Percentiles rank a stretch among this genome's conserved stretches.
Conservation (phyloP, 345 rosid species). For the Gossypium raimondii region DNA sequence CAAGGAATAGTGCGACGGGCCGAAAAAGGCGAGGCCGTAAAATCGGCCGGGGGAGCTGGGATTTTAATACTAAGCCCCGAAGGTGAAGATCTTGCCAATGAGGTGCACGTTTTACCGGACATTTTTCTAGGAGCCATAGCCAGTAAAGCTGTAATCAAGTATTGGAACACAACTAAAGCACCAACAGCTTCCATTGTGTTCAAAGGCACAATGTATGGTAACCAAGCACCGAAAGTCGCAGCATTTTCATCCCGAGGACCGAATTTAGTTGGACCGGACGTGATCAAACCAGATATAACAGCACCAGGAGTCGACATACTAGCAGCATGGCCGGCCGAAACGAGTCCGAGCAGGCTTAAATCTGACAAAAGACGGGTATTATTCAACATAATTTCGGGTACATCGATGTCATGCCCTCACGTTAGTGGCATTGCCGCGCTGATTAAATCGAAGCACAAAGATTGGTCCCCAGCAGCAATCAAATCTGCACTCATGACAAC, state of each 20-base stretch:
- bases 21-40: conserved; percentile 34
- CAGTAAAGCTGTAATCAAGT: conserved; percentile 35
- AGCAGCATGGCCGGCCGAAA: conserved; percentile 68
- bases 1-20: conserved; percentile 18
- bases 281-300: conserved; percentile 72
- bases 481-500: conserved; percentile 92
- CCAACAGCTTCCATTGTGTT: conserved; percentile 58
- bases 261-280: conserved; percentile 42
- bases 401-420: conserved; percentile 92
- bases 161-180: conserved; percentile 32
- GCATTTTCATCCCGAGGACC: conserved; percentile 89
- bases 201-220: conserved; percentile 49
- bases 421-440: conserved; percentile 71
- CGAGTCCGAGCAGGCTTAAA: conserved; percentile 41
- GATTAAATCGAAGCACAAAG: conserved; percentile 52
- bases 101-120: conserved; percentile 62
- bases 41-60: conserved; percentile 58
- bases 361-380: conserved; percentile 53
- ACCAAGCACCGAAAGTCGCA: conserved; percentile 59
- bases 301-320: conserved; percentile 81
- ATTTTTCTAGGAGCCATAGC: conserved; percentile 46
- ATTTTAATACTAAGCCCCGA: conserved; percentile 54
- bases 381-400: conserved; percentile 73
- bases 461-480: conserved; percentile 84
- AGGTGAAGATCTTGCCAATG: conserved; percentile 65